A percentile compares a stretch with the other conserved stretches of the same genome.
phyloP scores from a whole-genome alignment of 1,284 basidiomycete genomes.

The Cystobasidium slooffiae region DNA sequence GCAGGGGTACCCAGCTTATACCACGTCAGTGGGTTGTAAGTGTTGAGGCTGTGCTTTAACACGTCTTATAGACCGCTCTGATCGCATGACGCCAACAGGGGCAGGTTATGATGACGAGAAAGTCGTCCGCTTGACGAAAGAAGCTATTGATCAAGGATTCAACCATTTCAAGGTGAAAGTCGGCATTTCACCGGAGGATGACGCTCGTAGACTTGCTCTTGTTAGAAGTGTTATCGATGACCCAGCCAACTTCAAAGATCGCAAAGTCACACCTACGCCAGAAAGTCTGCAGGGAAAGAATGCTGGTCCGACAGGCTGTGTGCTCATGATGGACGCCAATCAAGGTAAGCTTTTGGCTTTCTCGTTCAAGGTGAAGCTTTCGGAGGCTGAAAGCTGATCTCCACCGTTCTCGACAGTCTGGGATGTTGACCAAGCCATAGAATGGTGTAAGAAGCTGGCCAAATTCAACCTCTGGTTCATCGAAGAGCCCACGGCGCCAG shows the following conservation, averaged over 20 bases:
- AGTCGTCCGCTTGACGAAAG: slow-evolving; percentile 79
- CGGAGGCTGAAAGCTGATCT: background rate
- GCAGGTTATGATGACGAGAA: slow-evolving; percentile 82
- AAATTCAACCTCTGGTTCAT: slow-evolving; percentile 96
- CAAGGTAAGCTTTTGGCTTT: slow-evolving; percentile 60
- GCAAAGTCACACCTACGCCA: slow-evolving; percentile 45
- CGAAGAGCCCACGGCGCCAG: slow-evolving; percentile 91
- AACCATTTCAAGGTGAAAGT: slow-evolving; percentile 96
- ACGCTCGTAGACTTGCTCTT: slow-evolving; percentile 81
- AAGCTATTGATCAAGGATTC: slow-evolving; percentile 80
- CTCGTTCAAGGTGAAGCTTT: background rate
- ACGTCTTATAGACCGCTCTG: no score
- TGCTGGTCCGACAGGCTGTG: slow-evolving; percentile 87
- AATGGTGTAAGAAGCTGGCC: slow-evolving; percentile 80
- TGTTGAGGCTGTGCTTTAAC: no score
- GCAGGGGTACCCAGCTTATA: slow-evolving; percentile 86
- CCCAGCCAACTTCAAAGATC: slow-evolving; percentile 61
- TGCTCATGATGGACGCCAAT: slow-evolving; percentile 96
- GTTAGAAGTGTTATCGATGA: slow-evolving; percentile 94
- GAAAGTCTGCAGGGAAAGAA: slow-evolving; percentile 74
- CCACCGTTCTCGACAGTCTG: slow-evolving; percentile 64
- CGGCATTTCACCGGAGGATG: slow-evolving; percentile 77
- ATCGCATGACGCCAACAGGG: slow-evolving; percentile 57
- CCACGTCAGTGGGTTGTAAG: slow-evolving; percentile 91
- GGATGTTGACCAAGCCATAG: slow-evolving; percentile 90